These are phyloP conservation scores for Chlorella variabilis DNA, from an alignment of 163 green algal genomes.

Conservation along the genomic window DNA sequence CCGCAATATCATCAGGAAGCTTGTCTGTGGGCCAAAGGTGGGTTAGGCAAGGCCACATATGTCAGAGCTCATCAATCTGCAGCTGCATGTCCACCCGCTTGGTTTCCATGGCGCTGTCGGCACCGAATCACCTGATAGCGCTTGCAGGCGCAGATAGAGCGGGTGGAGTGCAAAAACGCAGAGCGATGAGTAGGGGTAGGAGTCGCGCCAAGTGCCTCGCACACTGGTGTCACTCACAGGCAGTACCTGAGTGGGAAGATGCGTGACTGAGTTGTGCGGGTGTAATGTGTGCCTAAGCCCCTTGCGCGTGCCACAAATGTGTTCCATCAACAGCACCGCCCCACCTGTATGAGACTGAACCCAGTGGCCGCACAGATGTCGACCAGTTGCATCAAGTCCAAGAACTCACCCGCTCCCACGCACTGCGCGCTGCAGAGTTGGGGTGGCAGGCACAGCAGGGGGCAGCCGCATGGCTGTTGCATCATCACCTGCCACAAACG, in stretches of 20 bases:
- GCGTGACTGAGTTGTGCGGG: background rate
- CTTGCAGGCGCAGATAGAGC: slow-evolving; percentile 86
- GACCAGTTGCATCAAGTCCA: slow-evolving; percentile 86
- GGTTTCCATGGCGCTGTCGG: too few species aligned
- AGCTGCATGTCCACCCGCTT: too few species aligned
- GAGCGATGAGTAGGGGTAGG: slow-evolving; percentile 94
- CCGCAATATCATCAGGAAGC: slow-evolving; percentile 26
- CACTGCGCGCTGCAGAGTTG: slow-evolving; percentile 59
- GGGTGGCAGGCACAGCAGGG: background rate
- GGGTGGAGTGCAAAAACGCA: slow-evolving; percentile 95
- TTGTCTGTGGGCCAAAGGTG: background rate
- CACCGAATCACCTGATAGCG: slow-evolving; percentile 64
- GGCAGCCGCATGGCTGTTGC: background rate
- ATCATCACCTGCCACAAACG: too few species aligned
- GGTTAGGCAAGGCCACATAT: too few species aligned
- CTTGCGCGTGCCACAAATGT: too few species aligned
- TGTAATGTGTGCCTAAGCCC: too few species aligned
- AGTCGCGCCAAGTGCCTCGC: slow-evolving; percentile 91
- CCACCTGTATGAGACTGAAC: slow-evolving; percentile 36
- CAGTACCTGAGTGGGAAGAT: slow-evolving; percentile 72
- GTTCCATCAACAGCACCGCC: background rate
- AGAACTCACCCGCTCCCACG: slow-evolving; percentile 92
- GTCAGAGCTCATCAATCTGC: too few species aligned
- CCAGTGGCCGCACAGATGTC: slow-evolving; percentile 74
- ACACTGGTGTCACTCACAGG: slow-evolving; percentile 97